Conservation (phyloP, 257 asterid genomes). For the Gentiana macrophylla region DNA sequence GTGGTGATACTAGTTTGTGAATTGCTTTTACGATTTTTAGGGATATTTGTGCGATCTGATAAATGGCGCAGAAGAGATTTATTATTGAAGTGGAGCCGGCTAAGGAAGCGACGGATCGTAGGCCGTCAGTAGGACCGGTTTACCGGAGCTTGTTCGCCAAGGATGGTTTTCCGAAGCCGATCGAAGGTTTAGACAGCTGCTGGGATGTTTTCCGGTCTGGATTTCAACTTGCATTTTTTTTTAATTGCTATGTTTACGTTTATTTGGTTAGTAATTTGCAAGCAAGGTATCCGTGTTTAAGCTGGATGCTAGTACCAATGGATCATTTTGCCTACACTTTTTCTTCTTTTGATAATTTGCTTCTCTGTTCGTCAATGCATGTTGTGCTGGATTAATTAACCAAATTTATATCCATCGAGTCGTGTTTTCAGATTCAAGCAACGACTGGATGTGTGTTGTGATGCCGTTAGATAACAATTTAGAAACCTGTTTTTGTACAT, state of each 20-base stretch:
- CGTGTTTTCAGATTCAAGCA: too few relatives aligned
- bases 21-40: too few relatives aligned
- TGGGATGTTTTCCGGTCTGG: constrained; percentile 92
- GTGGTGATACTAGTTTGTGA: too few relatives aligned
- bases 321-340: too few relatives aligned
- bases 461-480: too few relatives aligned
- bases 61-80: constrained; percentile 38
- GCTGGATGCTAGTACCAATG: too few relatives aligned
- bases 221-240: constrained; percentile 3
- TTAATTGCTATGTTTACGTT: background rate
- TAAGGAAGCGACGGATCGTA: constrained; percentile 57
- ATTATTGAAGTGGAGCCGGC: constrained; percentile 66
- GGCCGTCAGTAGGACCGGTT: constrained; percentile 75
- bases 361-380: background rate
- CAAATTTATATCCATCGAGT: too few relatives aligned
- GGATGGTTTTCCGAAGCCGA: constrained; percentile 66
- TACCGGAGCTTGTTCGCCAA: constrained; percentile 62
- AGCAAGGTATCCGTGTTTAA: too few relatives aligned
- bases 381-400: too few relatives aligned
- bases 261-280: background rate
- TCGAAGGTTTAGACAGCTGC: constrained; percentile 59
- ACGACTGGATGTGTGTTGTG: too few relatives aligned
- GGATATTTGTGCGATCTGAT: background rate
- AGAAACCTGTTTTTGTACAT: too few relatives aligned
- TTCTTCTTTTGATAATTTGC: too few relatives aligned